Evolutionary conservation across 2,329 filamentous ascomycete species (phyloP), one percentile per base, ranked within the genome.

Genomic region (Fusarium papillatum): DNA sequence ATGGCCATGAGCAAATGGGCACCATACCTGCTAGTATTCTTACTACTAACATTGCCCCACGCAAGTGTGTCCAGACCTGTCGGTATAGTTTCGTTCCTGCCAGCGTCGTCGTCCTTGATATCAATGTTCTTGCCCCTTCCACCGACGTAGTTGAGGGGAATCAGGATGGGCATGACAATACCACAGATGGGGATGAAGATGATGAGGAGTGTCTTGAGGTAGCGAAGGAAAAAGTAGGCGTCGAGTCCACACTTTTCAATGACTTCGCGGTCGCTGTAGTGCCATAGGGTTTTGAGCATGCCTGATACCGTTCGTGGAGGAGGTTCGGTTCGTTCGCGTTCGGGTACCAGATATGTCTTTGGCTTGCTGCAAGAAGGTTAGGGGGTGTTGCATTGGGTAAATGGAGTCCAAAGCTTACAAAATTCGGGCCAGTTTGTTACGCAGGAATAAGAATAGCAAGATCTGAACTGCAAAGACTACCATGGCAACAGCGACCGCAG

Each of bases 221-320:
- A 99, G 73, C 97, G 94, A 1, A 99, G 89, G 83, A 99, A 99
- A 87, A 98, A 98, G 85, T 98, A 99, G 80, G 96, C 95, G 82
- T 99, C 97, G 13, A 99, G 90, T 22, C 97, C 97, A 78, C 96
- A 98, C 84, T 98, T 98, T 65, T 96, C 93, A 79, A 99, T 98
- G 77, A 99, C 92, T 78, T 98, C 95, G 16, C 95, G 89, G 73
- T 95, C 90, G 87, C 91, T 83, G 86, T 95, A 86, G 86, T 92
- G 83, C 86, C 94, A 88, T 88, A 98, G 75, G 87, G 86, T 82
- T 84, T 90, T 81, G 78, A 91, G 75, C 70, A 93, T 83, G 17
- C 86, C 86, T 82, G 89, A 86, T 43, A 88, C 85, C 59, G 83
- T 89, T 64, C 83, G 85, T 0, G 94, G 94, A 3, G 95, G 94